Evolutionary conservation across 179 eudicot genomes (phyloP), one percentile per base, ranked within the genome.

Genomic region (Carnegiea gigantea): DNA sequence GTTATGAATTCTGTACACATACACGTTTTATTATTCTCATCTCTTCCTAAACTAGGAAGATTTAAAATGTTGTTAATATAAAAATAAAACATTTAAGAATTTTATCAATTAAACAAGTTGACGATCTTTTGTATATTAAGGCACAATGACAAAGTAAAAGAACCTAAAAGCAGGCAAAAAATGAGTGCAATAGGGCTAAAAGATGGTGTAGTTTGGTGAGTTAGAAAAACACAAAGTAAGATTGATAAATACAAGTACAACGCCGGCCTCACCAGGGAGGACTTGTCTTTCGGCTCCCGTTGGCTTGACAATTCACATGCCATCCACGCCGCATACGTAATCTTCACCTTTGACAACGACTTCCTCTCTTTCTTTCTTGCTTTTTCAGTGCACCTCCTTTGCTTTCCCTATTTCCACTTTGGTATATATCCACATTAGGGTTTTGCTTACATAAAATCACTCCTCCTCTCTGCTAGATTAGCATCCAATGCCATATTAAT

Each of bases 251-350:
- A 67, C 72, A 67, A 67, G 10, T 6, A 14, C 12, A 57, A 15
- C 28, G 4, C 18, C 36, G 36, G 36, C 36, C 36, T 67, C n/a
- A 30, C 18, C 40, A 67, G 28, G 18, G 28, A 10, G 72, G 72
- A 73, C 54, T 81, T 78, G 48, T 44, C 84, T 85, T 84, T 85
- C 80, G 80, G 79, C 82, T 84, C 1, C 70, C 30, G 4, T 6
- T 26, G 33, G 17, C 57, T 24, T 65, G 13, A 26, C 72, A 26
- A 20, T 67, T 75, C 82, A 85, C 87, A 82, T 85, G 87, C 87
- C 68, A 38, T 28, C 84, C 87, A 84, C 77, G 40, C 38, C 72
- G 12, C 72, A 26, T 78, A 77, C 86, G 70, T 80, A 71, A 33
- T 77, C 77, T 40, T 26, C 59, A 57, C 26, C 38, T 67, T 67